Conservation (phyloP, 306 rosid species). For the Prunus mira region DNA sequence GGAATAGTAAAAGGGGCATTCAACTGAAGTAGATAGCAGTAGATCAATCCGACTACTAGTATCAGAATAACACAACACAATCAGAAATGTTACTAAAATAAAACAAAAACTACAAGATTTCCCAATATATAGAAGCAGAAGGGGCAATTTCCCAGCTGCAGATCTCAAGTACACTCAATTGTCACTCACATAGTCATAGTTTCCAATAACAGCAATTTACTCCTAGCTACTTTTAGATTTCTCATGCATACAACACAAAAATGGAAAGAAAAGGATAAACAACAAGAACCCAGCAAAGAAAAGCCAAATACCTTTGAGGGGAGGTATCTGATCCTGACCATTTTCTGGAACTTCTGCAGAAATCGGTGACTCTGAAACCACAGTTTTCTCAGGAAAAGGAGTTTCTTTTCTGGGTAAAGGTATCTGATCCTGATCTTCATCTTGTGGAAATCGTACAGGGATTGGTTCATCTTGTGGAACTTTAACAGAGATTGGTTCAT, state of each 20-base stretch:
- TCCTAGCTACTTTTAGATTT: neutral
- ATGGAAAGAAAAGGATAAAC: neutral
- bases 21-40: neutral
- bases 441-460: neutral
- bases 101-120: neutral
- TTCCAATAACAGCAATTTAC: constrained; percentile 5
- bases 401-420: constrained; percentile 35
- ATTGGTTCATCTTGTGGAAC: neutral
- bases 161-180: neutral
- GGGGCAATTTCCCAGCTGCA: neutral
- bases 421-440: constrained; percentile 14
- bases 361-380: constrained; percentile 10
- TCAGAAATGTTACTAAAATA: neutral
- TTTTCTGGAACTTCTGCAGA: constrained; percentile 2
- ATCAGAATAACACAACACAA: neutral
- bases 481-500: constrained; percentile 1
- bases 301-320: constrained; percentile 23
- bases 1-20: neutral
- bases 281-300: constrained; percentile 4
- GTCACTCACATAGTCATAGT: neutral
- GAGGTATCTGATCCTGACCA: constrained; percentile 38
- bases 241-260: neutral
- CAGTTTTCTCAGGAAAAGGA: constrained; percentile 33
- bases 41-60: neutral
- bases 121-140: neutral